phyloP scores from a whole-genome alignment of 2,329 filamentous ascomycete genomes.

The Fusarium acutatum region DNA sequence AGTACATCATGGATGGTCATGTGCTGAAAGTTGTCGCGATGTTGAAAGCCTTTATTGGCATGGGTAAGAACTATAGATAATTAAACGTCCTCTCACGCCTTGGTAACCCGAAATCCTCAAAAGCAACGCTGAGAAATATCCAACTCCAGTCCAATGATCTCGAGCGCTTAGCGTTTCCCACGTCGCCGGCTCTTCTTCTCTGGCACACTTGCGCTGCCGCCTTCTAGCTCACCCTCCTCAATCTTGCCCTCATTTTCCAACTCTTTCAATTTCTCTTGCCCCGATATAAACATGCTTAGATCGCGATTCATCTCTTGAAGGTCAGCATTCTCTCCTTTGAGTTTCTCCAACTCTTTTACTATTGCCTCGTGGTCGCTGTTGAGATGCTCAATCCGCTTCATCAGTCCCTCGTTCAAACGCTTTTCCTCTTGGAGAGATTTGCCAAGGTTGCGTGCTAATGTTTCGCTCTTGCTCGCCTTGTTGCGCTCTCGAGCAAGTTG shows the following conservation, averaged over 20 bases:
- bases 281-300: slow-evolving; percentile 85
- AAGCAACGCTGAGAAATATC: neutral
- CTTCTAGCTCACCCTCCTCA: slow-evolving; percentile 76
- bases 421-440: slow-evolving; percentile 88
- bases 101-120: neutral
- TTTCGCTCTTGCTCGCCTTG: slow-evolving; percentile 75
- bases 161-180: slow-evolving; percentile 48
- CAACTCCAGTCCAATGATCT: neutral
- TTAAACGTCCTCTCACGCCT: neutral
- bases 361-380: slow-evolving; percentile 68
- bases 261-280: slow-evolving; percentile 80
- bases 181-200: slow-evolving; percentile 66
- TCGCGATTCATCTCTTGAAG: slow-evolving; percentile 88
- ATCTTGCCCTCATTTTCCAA: slow-evolving; percentile 68
- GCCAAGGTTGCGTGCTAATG: slow-evolving; percentile 78
- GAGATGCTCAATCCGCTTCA: slow-evolving; percentile 82
- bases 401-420: slow-evolving; percentile 79
- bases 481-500: slow-evolving; percentile 74
- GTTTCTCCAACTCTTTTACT: slow-evolving; percentile 62
- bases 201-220: slow-evolving; percentile 74
- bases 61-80: neutral
- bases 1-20: neutral
- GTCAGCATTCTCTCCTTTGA: slow-evolving; percentile 73
- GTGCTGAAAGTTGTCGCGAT: neutral
- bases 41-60: neutral